Evolutionary conservation across 2,329 filamentous ascomycete genomes (phyloP), one percentile per base, ranked within the genome.

Genomic region (Colletotrichum tofieldiae): DNA sequence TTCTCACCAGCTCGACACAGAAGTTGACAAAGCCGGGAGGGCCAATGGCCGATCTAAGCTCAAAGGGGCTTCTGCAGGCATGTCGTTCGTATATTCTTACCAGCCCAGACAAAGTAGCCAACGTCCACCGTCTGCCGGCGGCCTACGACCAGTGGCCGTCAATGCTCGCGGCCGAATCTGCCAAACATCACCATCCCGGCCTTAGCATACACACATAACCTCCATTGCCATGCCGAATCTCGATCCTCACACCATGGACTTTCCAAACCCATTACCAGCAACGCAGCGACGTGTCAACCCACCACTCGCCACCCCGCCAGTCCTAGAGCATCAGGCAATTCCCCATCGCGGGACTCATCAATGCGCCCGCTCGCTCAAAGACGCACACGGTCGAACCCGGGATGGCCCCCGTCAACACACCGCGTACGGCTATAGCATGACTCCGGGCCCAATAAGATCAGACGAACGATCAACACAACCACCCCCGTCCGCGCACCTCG

Each of bases 381-480:
- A 18, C 26, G 32, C 18, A 9, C 6, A 20, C 49, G 29, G 41
- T 8, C 39, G 39, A 18, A 41, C 26, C 26, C 49, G 49, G 39
- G 39, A 41, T 41, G 39, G 12, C 39, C 47, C 47, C n/a, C 47
- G 47, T 47, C 47, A 1, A 18, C 51, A 32, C 29, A 35, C 51
- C 16, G 8, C 18, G 1, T 11, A 11, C 18, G 18, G 58, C 26
- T 35, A 65, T 59, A 51, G 64, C 64, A 66, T 59, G 29, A 59
- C 26, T 51, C 9, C 37, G 23, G 18, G 23, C 6, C 29, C 18
- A 23, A 66, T 29, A 59, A 59, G 54, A 66, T 66, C 55, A 52
- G 64, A 52, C 9, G 45, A 61, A 61, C 23, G 29, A 47, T 47
- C 14, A 54, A 3, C 32, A n/a, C 26, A 26, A 16, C 43, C 45